Conservation (phyloP, 768 basidiomycete genomes). For the Inosperma sp. region DNA sequence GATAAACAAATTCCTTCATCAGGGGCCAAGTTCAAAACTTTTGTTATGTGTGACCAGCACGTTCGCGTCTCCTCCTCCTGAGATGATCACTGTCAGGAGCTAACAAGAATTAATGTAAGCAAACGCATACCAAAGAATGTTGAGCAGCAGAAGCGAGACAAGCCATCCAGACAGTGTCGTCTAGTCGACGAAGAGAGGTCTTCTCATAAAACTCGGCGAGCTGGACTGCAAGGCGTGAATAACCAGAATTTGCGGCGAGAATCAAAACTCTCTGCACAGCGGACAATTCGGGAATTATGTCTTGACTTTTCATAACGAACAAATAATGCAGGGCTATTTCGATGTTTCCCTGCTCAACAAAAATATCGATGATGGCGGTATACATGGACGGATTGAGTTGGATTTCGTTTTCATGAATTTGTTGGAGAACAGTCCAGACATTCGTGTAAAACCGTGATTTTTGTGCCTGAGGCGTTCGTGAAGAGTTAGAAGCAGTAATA, state of each 20-base stretch:
- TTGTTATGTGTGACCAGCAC: constrained; percentile 59
- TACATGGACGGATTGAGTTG: constrained; percentile 51
- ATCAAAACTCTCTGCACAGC: constrained; percentile 50
- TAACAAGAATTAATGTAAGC: not conserved
- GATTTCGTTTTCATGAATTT: constrained; percentile 49
- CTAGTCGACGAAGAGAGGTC: constrained; percentile 48
- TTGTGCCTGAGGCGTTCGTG: constrained; percentile 38
- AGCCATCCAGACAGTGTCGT: constrained; percentile 54
- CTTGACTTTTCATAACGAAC: constrained; percentile 50
- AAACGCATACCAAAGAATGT: constrained; percentile 57
- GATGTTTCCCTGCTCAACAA: constrained; percentile 44
- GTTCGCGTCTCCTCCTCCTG: constrained; percentile 65
- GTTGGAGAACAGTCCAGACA: constrained; percentile 47
- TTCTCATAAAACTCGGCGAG: constrained; percentile 59
- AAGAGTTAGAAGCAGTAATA: not conserved
- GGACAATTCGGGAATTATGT: constrained; percentile 46
- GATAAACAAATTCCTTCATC: constrained; percentile 72
- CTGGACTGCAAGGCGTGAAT: constrained; percentile 68
- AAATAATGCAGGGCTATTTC: constrained; percentile 64
- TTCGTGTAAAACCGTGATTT: constrained; percentile 35
- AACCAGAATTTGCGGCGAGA: constrained; percentile 48
- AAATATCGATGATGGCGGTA: constrained; percentile 47
- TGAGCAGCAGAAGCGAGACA: constrained; percentile 65
- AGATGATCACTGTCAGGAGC: no score
- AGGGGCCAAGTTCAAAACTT: constrained; percentile 49